Evolutionary conservation across 2,329 filamentous ascomycete genomes (phyloP), one percentile per base, ranked within the genome.

Genomic region (Hirsutella thompsonii): DNA sequence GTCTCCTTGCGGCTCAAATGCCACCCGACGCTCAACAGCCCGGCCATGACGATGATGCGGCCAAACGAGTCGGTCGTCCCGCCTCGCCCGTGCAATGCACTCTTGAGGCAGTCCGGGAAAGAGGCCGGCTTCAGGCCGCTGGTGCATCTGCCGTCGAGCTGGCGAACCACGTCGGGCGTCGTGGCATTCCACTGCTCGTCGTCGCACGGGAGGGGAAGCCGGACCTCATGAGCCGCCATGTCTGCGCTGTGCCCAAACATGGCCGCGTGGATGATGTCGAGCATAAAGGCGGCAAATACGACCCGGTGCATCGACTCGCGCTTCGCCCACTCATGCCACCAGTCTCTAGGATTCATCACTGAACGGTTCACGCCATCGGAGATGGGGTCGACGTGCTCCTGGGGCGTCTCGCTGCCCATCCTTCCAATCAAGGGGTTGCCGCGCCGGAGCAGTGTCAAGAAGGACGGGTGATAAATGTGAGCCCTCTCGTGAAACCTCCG

Each of bases 211-310:
- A 95, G 65, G 0, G 85, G 84, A 4, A 94, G 68, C 5, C 85
- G 79, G 62, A 95, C 83, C 59, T 94, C 88, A 53, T 94, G 85
- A 1, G 87, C 84, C 1, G 87, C 83, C 86, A 94, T 93, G 45
- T 89, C 85, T 0, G 86, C 86, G 0, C 81, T 79, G 56, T 94
- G 88, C 0, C 88, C 88, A 53, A 94, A 94, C 79, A 94, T 92
- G 19, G 84, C 88, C 1, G 87, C 87, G 56, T 95, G 88, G 1
- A 85, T 81, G 6, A 86, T 83, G 54, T 95, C 88, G 54, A 94
- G 77, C 53, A 94, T 83, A 56, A 94, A 94, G 1, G 88, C 87
- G 0, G 80, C 86, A 61, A 92, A 95, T 0, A 89, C 87, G 2
- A 86, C 86, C 40, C 88, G 73, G 45, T 87, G 77, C 48, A 89